These are phyloP conservation scores for Colletotrichum cereale DNA, from an alignment of 2,329 filamentous ascomycete genomes.

Conservation along the genomic window DNA sequence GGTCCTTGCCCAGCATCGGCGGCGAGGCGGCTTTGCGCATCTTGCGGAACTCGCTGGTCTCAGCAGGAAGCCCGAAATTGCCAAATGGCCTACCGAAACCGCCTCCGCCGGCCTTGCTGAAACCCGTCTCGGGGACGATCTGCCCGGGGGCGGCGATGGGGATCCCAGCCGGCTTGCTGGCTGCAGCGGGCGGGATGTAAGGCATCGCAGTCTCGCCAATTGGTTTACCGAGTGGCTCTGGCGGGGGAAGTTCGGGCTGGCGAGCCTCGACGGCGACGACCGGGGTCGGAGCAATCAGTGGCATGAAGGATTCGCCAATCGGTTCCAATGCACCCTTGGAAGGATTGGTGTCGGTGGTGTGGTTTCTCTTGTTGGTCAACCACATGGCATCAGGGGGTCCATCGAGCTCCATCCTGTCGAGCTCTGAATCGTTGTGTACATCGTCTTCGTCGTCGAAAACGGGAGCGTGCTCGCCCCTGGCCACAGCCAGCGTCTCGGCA, in stretches of 20 bases:
- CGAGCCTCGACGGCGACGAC: slow-evolving; percentile 19
- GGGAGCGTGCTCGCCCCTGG: slow-evolving; percentile 47
- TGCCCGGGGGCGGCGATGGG: slow-evolving; percentile 46
- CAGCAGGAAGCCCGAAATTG: slow-evolving; percentile 47
- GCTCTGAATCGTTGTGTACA: slow-evolving; percentile 52
- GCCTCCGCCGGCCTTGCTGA: slow-evolving; percentile 50
- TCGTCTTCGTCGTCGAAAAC: slow-evolving; percentile 44
- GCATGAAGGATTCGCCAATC: slow-evolving; percentile 41
- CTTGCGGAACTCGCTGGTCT: slow-evolving; percentile 57
- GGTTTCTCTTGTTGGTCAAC: slow-evolving; percentile 52
- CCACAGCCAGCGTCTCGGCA: slow-evolving; percentile 72
- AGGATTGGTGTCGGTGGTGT: slow-evolving; percentile 22
- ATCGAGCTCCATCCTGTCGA: slow-evolving; percentile 57
- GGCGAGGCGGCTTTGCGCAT: slow-evolving; percentile 72
- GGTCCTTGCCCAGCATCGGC: slow-evolving; percentile 88
- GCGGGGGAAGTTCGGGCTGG: slow-evolving; percentile 23
- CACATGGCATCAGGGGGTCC: slow-evolving; percentile 57
- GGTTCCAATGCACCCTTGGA: slow-evolving; percentile 16
- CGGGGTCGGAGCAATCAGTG: slow-evolving; percentile 28
- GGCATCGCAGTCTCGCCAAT: slow-evolving; percentile 34
- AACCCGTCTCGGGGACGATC: slow-evolving; percentile 56
- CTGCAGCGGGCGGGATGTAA: slow-evolving; percentile 10
- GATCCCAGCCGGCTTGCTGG: slow-evolving; percentile 38
- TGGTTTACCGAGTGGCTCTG: slow-evolving; percentile 22
- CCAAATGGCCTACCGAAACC: slow-evolving; percentile 60